phyloP scores from a whole-genome alignment of 371 early-diverging fungal species.

The Dinochytrium kinnereticum region DNA sequence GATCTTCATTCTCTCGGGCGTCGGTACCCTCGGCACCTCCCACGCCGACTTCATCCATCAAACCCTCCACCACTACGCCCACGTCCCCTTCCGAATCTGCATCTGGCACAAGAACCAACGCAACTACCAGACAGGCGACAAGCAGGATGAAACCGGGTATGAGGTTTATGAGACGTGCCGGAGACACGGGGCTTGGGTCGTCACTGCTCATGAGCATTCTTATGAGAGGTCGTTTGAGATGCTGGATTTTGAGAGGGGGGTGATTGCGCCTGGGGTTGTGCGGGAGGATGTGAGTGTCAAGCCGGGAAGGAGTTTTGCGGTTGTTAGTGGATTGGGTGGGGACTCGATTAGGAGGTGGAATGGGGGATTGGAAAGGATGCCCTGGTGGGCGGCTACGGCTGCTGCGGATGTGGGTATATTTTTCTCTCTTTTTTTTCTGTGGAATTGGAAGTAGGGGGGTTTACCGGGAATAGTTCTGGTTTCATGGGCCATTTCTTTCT shows the following conservation, averaged over 20 bases:
- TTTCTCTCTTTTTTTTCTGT: not conserved
- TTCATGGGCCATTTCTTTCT: no score
- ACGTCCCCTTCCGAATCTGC: conserved; percentile 47
- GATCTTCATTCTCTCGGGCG: conserved; percentile 45
- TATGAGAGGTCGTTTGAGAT: conserved; percentile 49
- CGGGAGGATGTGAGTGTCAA: conserved; percentile 24
- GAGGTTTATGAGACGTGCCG: conserved; percentile 48
- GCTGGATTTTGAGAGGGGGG: conserved; percentile 35
- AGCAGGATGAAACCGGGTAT: conserved; percentile 52
- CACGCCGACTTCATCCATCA: conserved; percentile 40
- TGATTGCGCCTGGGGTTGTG: not conserved
- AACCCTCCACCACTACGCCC: conserved; percentile 24
- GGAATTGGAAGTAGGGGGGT: not conserved
- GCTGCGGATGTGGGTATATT: conserved; percentile 39
- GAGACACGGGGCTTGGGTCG: conserved; percentile 46
- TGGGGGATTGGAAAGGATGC: conserved; percentile 24
- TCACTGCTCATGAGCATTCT: conserved; percentile 49
- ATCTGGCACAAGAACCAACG: conserved; percentile 55
- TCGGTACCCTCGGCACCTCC: conserved; percentile 44
- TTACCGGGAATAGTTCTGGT: not conserved
- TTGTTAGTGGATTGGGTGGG: conserved; percentile 50
- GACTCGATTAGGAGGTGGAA: conserved; percentile 43
- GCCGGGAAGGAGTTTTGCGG: conserved; percentile 45
- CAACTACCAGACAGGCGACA: conserved; percentile 48
- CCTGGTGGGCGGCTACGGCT: conserved; percentile 50